A percentile compares a stretch with the other conserved stretches of the same genome.
These are phyloP conservation scores for Colletotrichum lini DNA, from an alignment of 2,329 filamentous ascomycete genomes.

Conservation along the genomic window DNA sequence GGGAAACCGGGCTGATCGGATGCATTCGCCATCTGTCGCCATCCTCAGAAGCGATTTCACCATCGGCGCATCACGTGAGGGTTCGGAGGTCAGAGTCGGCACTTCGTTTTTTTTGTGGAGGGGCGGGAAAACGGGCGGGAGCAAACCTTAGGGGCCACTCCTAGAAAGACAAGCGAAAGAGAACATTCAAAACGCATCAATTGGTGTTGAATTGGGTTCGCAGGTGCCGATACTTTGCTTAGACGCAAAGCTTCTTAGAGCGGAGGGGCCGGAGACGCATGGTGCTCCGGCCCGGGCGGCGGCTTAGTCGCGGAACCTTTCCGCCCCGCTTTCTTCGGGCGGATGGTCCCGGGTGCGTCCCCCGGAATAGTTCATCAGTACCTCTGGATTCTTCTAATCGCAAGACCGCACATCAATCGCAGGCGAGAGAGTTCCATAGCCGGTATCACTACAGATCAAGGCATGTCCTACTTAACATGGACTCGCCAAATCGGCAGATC, in stretches of 20 bases:
- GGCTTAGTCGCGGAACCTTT: background rate
- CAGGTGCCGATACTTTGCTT: background rate
- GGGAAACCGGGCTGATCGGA: slow-evolving; percentile 27
- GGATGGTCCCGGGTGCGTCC: too few species aligned
- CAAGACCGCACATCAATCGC: background rate
- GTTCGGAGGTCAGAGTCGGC: slow-evolving; percentile 4
- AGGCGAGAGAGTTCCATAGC: too few species aligned
- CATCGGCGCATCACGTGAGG: slow-evolving; percentile 40
- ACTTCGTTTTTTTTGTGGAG: background rate
- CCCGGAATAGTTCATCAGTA: too few species aligned
- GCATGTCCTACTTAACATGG: too few species aligned
- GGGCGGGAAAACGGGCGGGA: background rate
- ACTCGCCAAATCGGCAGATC: background rate
- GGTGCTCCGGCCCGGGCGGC: background rate
- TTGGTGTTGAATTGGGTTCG: background rate
- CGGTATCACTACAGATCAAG: background rate
- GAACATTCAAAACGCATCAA: background rate
- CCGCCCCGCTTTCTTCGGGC: background rate
- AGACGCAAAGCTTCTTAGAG: background rate
- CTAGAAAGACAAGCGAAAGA: background rate
- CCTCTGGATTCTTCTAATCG: too few species aligned
- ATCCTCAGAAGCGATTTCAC: slow-evolving; percentile 39
- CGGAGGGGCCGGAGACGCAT: background rate
- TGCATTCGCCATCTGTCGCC: slow-evolving; percentile 41
- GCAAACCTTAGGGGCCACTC: background rate